Percentiles rank a stretch among this genome's conserved stretches.
These are phyloP conservation scores for Chlamydomonas applanata DNA, from an alignment of 139 green algal genomes.

Conservation along the genomic window DNA sequence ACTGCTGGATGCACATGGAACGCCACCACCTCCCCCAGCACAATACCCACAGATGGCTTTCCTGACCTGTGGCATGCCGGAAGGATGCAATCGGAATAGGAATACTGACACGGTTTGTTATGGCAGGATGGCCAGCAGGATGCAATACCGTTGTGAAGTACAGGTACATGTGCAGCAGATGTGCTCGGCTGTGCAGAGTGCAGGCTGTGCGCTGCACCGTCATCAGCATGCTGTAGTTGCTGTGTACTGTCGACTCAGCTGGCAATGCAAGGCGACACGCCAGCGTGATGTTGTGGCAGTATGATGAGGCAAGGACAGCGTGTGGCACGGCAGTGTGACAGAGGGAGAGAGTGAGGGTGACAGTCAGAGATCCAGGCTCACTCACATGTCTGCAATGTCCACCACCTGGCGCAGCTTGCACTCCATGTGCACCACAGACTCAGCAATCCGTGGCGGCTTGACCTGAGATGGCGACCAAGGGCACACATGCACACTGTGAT, in stretches of 20 bases:
- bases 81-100: too few relatives aligned
- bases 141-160: too few relatives aligned
- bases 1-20: conserved; percentile 78
- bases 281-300: not conserved
- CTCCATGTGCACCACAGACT: conserved; percentile 89
- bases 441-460: conserved; percentile 73
- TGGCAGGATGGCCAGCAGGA: too few relatives aligned
- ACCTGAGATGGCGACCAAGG: conserved; percentile 47
- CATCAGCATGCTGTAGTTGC: too few relatives aligned
- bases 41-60: conserved; percentile 45
- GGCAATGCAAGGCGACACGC: not conserved
- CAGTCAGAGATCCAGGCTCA: not conserved
- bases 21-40: conserved; percentile 85
- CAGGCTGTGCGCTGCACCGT: too few relatives aligned
- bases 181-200: too few relatives aligned
- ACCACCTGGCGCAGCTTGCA: conserved; percentile 74
- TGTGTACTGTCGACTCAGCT: too few relatives aligned
- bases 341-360: too few relatives aligned
- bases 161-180: too few relatives aligned
- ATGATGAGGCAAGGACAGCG: too few relatives aligned
- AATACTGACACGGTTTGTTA: too few relatives aligned
- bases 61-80: conserved; percentile 16
- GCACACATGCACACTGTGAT: not conserved
- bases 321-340: too few relatives aligned
- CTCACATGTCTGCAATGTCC: conserved; percentile 62